Conservation (phyloP, 495 filamentous ascomycete species). For the Tuber aestivum region DNA sequence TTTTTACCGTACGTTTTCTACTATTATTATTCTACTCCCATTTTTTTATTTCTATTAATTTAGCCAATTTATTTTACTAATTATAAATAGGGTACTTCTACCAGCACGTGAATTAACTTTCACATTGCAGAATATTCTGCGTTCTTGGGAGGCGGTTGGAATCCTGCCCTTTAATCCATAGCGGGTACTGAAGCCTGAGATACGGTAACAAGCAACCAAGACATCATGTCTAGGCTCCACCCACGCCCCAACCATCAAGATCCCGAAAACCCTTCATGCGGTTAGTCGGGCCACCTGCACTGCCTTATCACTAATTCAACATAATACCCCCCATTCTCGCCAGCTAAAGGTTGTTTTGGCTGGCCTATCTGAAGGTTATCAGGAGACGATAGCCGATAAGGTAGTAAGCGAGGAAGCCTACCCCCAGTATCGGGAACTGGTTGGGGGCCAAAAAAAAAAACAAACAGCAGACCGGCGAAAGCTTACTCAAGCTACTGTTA, state of each 20-base stretch:
- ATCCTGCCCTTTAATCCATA: too few relatives aligned
- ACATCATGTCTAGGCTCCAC: not conserved
- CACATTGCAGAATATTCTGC: too few relatives aligned
- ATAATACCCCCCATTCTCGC: not conserved
- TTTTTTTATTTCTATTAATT: too few relatives aligned
- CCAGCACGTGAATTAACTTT: too few relatives aligned
- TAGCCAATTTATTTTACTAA: too few relatives aligned
- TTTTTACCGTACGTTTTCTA: not conserved
- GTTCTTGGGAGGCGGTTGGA: too few relatives aligned
- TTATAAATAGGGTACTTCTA: too few relatives aligned
- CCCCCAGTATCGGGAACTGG: not conserved
- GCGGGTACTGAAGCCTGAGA: not conserved
- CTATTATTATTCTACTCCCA: too few relatives aligned
- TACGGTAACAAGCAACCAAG: not conserved
- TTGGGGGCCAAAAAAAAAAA: not conserved
- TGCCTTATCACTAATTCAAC: not conserved
- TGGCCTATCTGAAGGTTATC: too few relatives aligned
- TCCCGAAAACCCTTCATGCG: not conserved
- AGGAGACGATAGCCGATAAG: not conserved
- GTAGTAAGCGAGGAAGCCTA: not conserved
- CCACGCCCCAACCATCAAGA: not conserved
- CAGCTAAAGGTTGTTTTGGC: too few relatives aligned
- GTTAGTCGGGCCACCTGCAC: not conserved
- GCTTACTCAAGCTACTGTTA: not conserved
- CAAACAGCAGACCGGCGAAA: not conserved